phyloP scores from a whole-genome alignment of 2,329 filamentous ascomycete genomes.

The Pseudogymnoascus sp. region DNA sequence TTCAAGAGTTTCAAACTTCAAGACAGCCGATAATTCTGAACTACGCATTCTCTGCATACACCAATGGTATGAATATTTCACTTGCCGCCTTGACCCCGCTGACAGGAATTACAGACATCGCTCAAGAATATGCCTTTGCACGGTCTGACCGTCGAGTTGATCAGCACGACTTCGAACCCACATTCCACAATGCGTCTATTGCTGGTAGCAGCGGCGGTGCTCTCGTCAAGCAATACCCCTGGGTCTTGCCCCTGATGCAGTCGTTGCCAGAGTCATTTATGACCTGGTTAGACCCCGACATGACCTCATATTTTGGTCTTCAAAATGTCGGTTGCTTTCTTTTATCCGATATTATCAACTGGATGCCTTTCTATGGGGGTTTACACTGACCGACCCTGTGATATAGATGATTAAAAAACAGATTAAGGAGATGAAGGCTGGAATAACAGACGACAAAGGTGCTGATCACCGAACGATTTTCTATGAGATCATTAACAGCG shows the following conservation, averaged over 20 bases:
- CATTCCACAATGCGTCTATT: constrained; percentile 17
- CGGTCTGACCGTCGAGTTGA: constrained; percentile 20
- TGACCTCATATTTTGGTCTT: constrained; percentile 16
- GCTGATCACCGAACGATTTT: constrained; percentile 23
- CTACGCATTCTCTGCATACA: constrained; percentile 19
- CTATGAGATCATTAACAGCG: constrained; percentile 21
- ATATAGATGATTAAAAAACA: constrained; percentile 13
- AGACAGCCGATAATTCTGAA: constrained; percentile 15
- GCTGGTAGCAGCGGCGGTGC: constrained; percentile 13
- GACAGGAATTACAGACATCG: constrained; percentile 21
- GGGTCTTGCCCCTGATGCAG: constrained; percentile 14
- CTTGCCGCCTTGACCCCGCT: background rate
- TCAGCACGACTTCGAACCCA: constrained; percentile 20
- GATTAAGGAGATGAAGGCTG: constrained; percentile 10
- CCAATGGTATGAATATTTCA: constrained; percentile 13
- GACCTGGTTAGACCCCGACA: constrained; percentile 11
- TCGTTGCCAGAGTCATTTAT: constrained; percentile 15
- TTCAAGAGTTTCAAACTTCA: constrained; percentile 15
- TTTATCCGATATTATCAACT: background rate
- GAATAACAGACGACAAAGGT: constrained; percentile 12
- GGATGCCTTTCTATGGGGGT: background rate
- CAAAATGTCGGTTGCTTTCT: constrained; percentile 14
- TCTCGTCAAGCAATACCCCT: constrained; percentile 21
- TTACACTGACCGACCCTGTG: background rate
- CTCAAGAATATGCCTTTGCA: constrained; percentile 27